Conservation (phyloP, 768 basidiomycete species). For the Pleurotus cornucopiae region DNA sequence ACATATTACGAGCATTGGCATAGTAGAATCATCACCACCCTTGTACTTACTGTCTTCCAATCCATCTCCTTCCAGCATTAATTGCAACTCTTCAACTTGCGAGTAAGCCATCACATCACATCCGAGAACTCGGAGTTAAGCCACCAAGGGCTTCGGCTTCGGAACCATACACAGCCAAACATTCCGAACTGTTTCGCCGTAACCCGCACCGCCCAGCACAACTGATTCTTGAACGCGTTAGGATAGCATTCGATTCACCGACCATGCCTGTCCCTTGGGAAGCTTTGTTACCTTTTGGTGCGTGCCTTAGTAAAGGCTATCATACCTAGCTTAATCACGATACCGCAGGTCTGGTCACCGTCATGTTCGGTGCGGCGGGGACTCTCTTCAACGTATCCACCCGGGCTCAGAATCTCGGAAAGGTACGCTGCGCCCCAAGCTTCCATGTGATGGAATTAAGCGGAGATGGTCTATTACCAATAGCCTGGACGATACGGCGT, state of each 20-base stretch:
- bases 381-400: conserved; percentile 80
- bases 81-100: background rate
- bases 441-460: background rate
- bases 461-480: background rate
- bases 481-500: conserved; percentile 83
- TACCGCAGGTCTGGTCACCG: conserved; percentile 68
- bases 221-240: background rate
- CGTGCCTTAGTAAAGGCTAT: conserved; percentile 2
- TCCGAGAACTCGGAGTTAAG: background rate
- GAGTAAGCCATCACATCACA: background rate
- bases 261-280: conserved; percentile 96
- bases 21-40: background rate
- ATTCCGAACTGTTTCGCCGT: conserved; percentile 6
- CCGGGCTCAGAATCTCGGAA: conserved; percentile 83
- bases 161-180: conserved; percentile 3
- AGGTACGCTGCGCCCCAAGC: conserved; percentile 43
- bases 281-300: conserved; percentile 94
- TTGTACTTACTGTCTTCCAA: no score
- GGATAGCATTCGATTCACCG: conserved; percentile 18
- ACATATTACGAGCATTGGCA: background rate
- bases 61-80: background rate
- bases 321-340: background rate
- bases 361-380: conserved; percentile 88
- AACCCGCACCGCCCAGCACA: background rate
- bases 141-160: conserved; percentile 1